Percentiles rank a stretch among this genome's conserved stretches.
Conservation (phyloP, 139 green algal genomes). For the Spirogloea muscicola region DNA sequence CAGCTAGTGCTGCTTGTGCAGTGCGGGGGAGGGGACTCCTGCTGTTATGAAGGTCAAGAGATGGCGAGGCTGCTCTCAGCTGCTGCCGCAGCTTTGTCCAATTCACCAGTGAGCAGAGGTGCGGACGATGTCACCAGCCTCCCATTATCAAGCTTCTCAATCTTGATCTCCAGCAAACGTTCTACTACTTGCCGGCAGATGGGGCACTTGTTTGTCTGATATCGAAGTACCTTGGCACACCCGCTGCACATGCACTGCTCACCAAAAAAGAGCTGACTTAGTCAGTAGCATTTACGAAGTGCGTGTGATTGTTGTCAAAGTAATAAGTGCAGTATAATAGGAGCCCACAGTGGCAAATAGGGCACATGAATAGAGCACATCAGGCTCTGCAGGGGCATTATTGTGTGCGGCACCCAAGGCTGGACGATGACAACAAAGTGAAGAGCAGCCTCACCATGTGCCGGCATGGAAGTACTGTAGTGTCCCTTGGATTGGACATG, state of each 20-base stretch:
- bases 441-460: too few species aligned
- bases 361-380: too few species aligned
- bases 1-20: neutral
- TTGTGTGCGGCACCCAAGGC: too few species aligned
- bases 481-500: conserved; percentile 83
- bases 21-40: neutral
- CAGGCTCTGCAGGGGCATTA: too few species aligned
- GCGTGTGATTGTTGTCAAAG: too few species aligned
- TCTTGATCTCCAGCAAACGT: conserved; percentile 30
- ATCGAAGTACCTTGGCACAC: conserved; percentile 56
- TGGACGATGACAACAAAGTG: too few species aligned
- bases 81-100: neutral
- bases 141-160: neutral
- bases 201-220: conserved; percentile 75
- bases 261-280: too few species aligned
- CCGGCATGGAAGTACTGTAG: conserved; percentile 90
- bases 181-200: conserved; percentile 68
- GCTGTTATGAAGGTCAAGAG: neutral
- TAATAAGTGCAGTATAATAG: too few species aligned
- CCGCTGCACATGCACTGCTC: conserved; percentile 85
- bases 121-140: neutral
- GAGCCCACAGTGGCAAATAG: too few species aligned
- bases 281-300: too few species aligned
- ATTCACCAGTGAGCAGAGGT: neutral
- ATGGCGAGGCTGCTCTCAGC: neutral